phyloP scores from a whole-genome alignment of 179 eudicot species.

The Beta corolliflora region DNA sequence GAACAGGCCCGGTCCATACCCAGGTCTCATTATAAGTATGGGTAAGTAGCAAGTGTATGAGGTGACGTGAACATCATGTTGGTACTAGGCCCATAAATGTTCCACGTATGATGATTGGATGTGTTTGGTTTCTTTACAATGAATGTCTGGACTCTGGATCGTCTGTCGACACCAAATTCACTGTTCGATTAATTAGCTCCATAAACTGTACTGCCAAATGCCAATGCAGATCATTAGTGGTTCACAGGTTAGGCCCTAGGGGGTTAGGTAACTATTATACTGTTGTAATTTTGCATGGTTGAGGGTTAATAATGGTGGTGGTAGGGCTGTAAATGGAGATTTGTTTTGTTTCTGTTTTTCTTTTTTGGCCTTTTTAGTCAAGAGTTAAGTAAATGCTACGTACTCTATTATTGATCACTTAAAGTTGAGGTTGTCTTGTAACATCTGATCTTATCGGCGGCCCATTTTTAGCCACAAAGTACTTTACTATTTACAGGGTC shows the following conservation, averaged over 20 bases:
- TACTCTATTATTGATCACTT: background rate
- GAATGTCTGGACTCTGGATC: background rate
- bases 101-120: constrained; percentile 10
- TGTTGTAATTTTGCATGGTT: too few species aligned
- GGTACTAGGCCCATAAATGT: background rate
- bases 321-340: too few species aligned
- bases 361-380: background rate
- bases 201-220: background rate
- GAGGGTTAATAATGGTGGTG: too few species aligned
- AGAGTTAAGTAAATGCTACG: background rate
- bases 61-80: background rate
- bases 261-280: too few species aligned
- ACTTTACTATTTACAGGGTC: background rate
- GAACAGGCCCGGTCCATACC: too few species aligned
- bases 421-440: background rate
- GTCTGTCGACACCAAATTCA: background rate
- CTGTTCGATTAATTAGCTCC: background rate
- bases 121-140: constrained; percentile 4
- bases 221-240: background rate
- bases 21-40: background rate
- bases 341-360: too few species aligned
- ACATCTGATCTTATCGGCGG: background rate
- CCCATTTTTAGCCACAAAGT: background rate
- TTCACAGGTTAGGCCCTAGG: too few species aligned
- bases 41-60: background rate